A percentile compares a stretch with the other conserved stretches of the same genome.
Evolutionary conservation across 306 rosid genomes (phyloP).

Genomic region (Quercus gilva): DNA sequence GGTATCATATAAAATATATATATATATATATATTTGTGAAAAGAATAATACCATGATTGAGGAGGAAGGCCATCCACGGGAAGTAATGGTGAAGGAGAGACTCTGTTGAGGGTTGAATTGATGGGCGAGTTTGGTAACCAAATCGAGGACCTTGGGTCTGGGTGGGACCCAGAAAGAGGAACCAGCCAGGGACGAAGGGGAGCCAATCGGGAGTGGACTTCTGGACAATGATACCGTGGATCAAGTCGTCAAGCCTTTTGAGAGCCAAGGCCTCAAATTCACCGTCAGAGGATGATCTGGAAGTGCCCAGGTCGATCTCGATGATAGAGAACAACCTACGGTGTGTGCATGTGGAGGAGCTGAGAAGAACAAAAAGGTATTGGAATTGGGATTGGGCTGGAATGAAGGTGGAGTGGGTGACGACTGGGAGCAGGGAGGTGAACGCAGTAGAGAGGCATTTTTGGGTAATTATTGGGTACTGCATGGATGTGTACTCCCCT

Average conservation of each 20-base stretch:
- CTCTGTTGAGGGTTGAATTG: conserved; percentile 31
- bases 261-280: conserved; percentile 49
- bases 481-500: too few species aligned
- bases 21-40: too few species aligned
- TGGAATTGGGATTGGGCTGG: too few species aligned
- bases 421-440: too few species aligned
- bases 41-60: conserved; percentile 22
- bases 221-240: conserved; percentile 51
- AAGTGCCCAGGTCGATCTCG: conserved; percentile 42
- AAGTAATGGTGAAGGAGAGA: conserved; percentile 33
- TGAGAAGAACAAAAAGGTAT: too few species aligned
- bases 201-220: conserved; percentile 77
- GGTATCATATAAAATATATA: too few species aligned
- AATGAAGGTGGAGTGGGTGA: too few species aligned
- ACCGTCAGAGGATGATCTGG: not conserved
- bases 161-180: conserved; percentile 88
- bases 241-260: conserved; percentile 57
- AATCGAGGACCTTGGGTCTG: conserved; percentile 38
- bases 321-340: conserved; percentile 32
- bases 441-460: too few species aligned
- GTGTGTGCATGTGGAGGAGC: not conserved
- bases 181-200: conserved; percentile 79
- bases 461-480: too few species aligned
- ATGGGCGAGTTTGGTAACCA: conserved; percentile 40
- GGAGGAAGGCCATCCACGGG: conserved; percentile 63